A percentile compares a stretch with the other conserved stretches of the same genome.
Evolutionary conservation across 2,329 filamentous ascomycete species (phyloP).

Genomic region (Fusarium subtropicale): DNA sequence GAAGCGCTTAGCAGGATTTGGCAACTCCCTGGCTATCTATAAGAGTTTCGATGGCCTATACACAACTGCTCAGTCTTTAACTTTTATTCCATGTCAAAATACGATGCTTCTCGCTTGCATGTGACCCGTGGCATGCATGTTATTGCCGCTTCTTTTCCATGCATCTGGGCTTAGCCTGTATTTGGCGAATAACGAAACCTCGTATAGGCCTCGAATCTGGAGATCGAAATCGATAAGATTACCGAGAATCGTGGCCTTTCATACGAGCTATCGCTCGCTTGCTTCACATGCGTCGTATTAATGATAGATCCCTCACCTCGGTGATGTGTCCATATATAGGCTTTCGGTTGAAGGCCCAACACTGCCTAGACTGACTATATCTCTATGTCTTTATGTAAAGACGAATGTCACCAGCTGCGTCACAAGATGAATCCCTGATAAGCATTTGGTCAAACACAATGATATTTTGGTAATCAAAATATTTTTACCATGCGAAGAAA

Average conservation of each 20-base stretch:
- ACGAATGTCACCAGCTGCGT: neutral
- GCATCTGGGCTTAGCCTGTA: neutral
- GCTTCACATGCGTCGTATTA: neutral
- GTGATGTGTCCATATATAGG: neutral
- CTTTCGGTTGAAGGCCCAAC: neutral
- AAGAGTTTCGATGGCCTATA: neutral
- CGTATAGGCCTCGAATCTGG: neutral
- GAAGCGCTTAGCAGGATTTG: constrained; percentile 5
- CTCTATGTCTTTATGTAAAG: neutral
- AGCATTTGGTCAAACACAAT: neutral
- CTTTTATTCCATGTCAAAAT: neutral
- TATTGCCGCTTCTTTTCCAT: too few relatives aligned
- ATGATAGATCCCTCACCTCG: neutral
- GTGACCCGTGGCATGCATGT: neutral
- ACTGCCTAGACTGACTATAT: neutral
- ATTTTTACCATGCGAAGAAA: neutral
- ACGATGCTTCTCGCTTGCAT: neutral
- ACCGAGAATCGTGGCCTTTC: neutral
- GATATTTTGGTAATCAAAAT: neutral
- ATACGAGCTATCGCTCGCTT: neutral
- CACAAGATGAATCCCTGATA: neutral
- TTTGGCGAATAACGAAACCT: neutral
- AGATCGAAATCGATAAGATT: neutral
- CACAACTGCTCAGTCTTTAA: neutral
- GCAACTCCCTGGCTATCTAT: neutral